phyloP scores from a whole-genome alignment of 2,329 filamentous ascomycete species.

The Cladosporium sp. region DNA sequence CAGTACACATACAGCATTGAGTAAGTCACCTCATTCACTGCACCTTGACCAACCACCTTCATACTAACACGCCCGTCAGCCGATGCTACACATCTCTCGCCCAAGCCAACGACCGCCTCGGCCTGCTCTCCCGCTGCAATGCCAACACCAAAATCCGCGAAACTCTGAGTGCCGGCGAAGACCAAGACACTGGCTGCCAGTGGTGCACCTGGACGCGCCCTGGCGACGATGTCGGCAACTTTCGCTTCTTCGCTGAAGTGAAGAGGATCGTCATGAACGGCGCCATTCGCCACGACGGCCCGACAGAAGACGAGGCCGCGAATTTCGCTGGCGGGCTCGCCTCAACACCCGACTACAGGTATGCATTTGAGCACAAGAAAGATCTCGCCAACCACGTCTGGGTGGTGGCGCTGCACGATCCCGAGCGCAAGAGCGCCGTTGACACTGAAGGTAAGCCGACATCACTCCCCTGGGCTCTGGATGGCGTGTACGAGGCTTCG shows the following conservation, averaged over 20 bases:
- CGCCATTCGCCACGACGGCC: constrained; percentile 1
- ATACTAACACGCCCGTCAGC: background rate
- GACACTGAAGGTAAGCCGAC: background rate
- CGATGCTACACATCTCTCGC: constrained; percentile 20
- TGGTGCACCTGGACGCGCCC: constrained; percentile 19
- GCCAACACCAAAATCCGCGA: constrained; percentile 4
- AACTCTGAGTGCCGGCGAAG: constrained; percentile 3
- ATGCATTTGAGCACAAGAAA: constrained; percentile 10
- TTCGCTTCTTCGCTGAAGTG: constrained; percentile 20
- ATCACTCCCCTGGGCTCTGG: constrained; percentile 14
- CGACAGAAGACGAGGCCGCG: background rate
- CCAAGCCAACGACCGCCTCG: constrained; percentile 22
- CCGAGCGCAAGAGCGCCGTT: background rate
- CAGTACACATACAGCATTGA: constrained; percentile 23
- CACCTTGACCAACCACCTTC: background rate
- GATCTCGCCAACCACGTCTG: constrained; percentile 22
- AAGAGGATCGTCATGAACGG: constrained; percentile 20
- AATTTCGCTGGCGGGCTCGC: background rate
- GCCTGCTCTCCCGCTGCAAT: constrained; percentile 21
- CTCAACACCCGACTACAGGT: background rate
- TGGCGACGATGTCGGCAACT: constrained; percentile 19
- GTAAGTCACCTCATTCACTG: background rate
- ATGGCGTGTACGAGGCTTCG: constrained; percentile 14
- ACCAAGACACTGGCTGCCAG: constrained; percentile 19
- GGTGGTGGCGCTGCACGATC: constrained; percentile 19